Base-by-base conservation (phyloP, 345 rosid genomes). In the Ceriops tagal region DNA sequence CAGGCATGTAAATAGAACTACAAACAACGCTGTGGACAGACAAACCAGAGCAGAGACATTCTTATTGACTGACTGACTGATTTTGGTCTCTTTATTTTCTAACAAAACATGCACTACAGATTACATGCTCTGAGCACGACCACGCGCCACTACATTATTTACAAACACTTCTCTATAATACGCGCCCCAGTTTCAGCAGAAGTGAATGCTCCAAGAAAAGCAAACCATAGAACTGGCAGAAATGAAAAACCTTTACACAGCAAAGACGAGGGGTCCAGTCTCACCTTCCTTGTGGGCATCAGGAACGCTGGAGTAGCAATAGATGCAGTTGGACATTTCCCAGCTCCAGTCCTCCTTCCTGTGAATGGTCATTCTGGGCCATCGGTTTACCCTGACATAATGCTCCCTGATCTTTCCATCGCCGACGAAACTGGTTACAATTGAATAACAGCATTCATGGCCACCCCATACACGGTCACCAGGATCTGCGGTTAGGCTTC, bases 281-380 rank as follows among this genome's bases (percentile, higher is more conserved):
- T 85, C 91, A 47, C 86, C 79, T 58, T 68, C 70, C 71, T 78
- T 82, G 52, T 65, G 32, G 1, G 80, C 82, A 69, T 87, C 86
- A 3, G 86, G 85, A 52, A 85, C 24, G 20, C 88, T 87, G 66
- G 77, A 58, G 77, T 87, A 87, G 77, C 82, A 77, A 72, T 55
- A 73, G 32, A 85, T 76, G 73, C 52, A 30, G 58, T 83, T 85
- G 15, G 83, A 82, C 89, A 87, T 79, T 71, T 82, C 88, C 92
- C 88, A 85, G 80, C 89, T 80, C 89, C 92, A 87, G 67, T 87
- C 92, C 65, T 75, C 81, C 64, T 82, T 87, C 78, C 92, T 77
- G 3, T 53, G 75, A 21, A 87, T 61, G 0, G 43, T 64, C 80
- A 87, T 43, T 9, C 26, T 72, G 8, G 82, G 84, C 92, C 86